These are phyloP conservation scores for Mycena olivaceomarginata DNA, from an alignment of 768 basidiomycete genomes.

Conservation along the genomic window DNA sequence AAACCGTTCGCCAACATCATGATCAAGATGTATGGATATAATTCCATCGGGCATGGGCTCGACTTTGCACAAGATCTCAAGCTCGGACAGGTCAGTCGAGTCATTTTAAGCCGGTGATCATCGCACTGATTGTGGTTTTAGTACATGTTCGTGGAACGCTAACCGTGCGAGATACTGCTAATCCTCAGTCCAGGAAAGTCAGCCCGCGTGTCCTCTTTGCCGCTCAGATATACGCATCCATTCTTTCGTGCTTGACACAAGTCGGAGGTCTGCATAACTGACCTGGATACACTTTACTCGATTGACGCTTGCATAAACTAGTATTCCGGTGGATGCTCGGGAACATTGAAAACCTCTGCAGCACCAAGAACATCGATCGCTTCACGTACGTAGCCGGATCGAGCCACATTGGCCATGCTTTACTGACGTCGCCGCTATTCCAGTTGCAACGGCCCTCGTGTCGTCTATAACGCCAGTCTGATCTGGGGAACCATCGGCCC, in stretches of 20 bases:
- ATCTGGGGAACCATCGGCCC: conserved; percentile 32
- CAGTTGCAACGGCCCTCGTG: too few species aligned
- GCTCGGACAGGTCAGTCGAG: conserved; percentile 27
- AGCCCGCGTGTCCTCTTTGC: conserved; percentile 31
- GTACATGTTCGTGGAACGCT: too few species aligned
- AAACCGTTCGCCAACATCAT: conserved; percentile 33
- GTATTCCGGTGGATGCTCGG: conserved; percentile 34
- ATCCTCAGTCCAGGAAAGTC: conserved; percentile 19
- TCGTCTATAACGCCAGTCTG: neutral
- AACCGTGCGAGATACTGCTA: neutral
- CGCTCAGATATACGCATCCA: conserved; percentile 19
- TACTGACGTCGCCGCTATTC: too few species aligned
- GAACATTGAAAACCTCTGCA: conserved; percentile 9
- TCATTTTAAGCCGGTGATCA: neutral
- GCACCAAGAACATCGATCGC: conserved; percentile 22
- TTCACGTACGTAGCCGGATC: conserved; percentile 14
- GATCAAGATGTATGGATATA: conserved; percentile 33
- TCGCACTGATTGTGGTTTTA: neutral
- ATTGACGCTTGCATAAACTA: neutral
- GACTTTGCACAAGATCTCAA: conserved; percentile 35
- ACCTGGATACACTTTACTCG: neutral
- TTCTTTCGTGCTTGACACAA: conserved; percentile 28
- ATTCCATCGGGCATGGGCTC: conserved; percentile 32
- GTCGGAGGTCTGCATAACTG: conserved; percentile 15
- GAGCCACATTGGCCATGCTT: neutral